Evolutionary conservation across 148 eudicot species (phyloP).

Genomic region (Gaultheria prostrata): DNA sequence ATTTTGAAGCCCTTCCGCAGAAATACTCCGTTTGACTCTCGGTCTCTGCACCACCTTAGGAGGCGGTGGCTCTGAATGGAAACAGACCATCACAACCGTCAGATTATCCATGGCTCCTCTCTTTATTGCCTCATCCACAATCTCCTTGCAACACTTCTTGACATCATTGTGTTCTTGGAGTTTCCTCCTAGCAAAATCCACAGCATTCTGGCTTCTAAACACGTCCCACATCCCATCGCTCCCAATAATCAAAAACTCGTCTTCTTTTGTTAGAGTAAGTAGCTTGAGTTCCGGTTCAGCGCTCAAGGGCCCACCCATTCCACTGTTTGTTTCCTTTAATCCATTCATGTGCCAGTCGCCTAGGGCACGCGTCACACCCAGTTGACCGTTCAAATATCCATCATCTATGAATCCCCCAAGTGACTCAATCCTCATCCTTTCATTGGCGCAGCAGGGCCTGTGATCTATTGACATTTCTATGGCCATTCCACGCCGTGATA

Average conservation of each 20-base stretch:
- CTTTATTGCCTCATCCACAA: conserved; percentile 73
- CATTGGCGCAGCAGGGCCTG: conserved; percentile 66
- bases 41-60: conserved; percentile 42
- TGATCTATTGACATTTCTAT: conserved; percentile 90
- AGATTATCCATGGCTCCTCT: conserved; percentile 64
- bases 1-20: conserved; percentile 79
- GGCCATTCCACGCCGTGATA: conserved; percentile 70
- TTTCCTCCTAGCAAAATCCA: conserved; percentile 72
- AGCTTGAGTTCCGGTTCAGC: conserved; percentile 85
- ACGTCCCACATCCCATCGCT: conserved; percentile 94
- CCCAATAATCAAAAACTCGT: conserved; percentile 78
- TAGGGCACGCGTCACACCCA: conserved; percentile 82
- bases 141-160: conserved; percentile 64
- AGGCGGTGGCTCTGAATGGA: conserved; percentile 74
- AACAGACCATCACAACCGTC: conserved; percentile 79
- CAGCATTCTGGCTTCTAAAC: conserved; percentile 85
- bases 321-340: conserved; percentile 46
- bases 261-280: conserved; percentile 63
- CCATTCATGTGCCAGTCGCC: conserved; percentile 94
- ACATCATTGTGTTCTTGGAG: conserved; percentile 73
- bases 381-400: conserved; percentile 82
- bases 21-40: conserved; percentile 64
- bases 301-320: conserved; percentile 60
- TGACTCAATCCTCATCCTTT: conserved; percentile 69
- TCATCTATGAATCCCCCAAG: conserved; percentile 77